These are phyloP conservation scores for Stylonectria norvegica DNA, from an alignment of 2,329 filamentous ascomycete genomes.

Conservation along the genomic window DNA sequence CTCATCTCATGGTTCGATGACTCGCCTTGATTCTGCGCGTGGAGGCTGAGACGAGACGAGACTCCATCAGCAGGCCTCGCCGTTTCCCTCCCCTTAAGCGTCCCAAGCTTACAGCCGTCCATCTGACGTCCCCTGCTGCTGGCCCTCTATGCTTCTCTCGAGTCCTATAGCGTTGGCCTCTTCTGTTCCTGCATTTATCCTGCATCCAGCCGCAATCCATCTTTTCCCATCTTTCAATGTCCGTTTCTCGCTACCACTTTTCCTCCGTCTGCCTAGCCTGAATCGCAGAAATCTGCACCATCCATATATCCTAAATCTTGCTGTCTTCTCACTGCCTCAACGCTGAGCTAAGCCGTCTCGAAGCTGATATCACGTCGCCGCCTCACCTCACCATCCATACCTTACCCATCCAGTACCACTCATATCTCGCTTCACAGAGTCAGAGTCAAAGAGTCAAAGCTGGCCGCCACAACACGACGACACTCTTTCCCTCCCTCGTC, in stretches of 20 bases:
- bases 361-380: too few relatives aligned
- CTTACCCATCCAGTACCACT: background rate
- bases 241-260: too few relatives aligned
- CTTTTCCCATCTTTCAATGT: background rate
- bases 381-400: background rate
- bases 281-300: too few relatives aligned
- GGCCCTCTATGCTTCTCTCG: background rate
- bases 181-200: conserved; percentile 28
- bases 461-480: too few relatives aligned
- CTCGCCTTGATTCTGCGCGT: conserved; percentile 24
- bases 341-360: too few relatives aligned
- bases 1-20: conserved; percentile 16
- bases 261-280: too few relatives aligned
- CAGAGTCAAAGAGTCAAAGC: too few relatives aligned
- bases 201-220: conserved; percentile 4
- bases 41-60: conserved; percentile 37
- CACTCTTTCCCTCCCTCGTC: too few relatives aligned
- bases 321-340: too few relatives aligned
- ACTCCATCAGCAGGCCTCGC: conserved; percentile 39
- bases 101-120: conserved; percentile 22
- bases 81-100: conserved; percentile 24
- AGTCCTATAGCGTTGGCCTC: background rate
- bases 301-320: too few relatives aligned
- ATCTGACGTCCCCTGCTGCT: conserved; percentile 15
- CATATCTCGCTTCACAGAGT: too few relatives aligned